Base-by-base conservation (phyloP, 371 early-diverging fungal genomes). In the Mortierella sp. region DNA sequence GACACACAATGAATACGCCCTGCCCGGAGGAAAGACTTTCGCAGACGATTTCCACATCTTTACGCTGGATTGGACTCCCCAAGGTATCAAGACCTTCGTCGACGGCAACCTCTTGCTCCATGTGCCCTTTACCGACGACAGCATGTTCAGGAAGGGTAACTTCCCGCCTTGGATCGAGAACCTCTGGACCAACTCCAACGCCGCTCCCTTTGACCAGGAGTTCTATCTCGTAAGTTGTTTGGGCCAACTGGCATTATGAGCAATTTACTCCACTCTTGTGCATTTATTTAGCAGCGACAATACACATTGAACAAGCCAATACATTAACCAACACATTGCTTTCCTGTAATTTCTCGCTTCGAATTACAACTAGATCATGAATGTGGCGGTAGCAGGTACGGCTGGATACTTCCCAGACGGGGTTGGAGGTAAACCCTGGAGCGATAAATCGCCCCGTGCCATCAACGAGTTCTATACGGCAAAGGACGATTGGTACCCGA, bases 311-410 rank as follows among this genome's bases (percentile, higher is more conserved):
- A 4, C 43, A 40, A 40, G 43, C 43, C 43, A 40, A 40, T 40
- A 0, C 26, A 9, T n/a, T 55, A n/a, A 55, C n/a, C 3, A 19
- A 53, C 10, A n/a, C 5, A n/a, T 19, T 26, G 57, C 50, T 31
- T 40, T 11, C 37, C 37, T 64, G 44, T 31, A 9, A 48, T 14
- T 21, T 44, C 57, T 28, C 21, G 3, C 19, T 44, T 37, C 53
- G 14, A 16, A 61, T 3, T 14, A 34, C 31, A 61, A 31, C 0
- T 71, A 90, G 87, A 90, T 94, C 43, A 75, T 95, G 72, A 94
- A 95, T 76, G 90, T 95, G 3, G 94, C 95, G 10, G 94, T 94
- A 3, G 94, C 94, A 26, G 94, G 94, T 13, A 89, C 90, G 3
- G 90, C 89, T 69, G 93, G 90, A 1, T 94, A 89, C 76, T 95